Conservation (phyloP, 2,329 filamentous ascomycete genomes). For the Phoma sp. region DNA sequence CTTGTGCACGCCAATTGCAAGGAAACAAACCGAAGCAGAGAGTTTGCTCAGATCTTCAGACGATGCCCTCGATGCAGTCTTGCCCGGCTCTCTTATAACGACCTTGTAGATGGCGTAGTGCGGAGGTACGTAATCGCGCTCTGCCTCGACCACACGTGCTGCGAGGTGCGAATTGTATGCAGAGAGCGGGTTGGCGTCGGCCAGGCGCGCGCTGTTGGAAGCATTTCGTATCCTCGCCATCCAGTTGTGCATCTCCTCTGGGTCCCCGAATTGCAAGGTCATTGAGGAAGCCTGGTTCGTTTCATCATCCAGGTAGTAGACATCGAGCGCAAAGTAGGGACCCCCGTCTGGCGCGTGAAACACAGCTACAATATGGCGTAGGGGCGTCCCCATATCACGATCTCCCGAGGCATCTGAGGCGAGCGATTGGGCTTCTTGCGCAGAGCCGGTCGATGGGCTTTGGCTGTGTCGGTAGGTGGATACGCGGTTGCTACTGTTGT, state of each 20-base stretch:
- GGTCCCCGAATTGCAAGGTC: conserved; percentile 68
- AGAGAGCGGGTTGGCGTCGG: conserved; percentile 61
- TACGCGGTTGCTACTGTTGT: conserved; percentile 45
- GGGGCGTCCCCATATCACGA: conserved; percentile 63
- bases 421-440: conserved; percentile 62
- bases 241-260: conserved; percentile 71
- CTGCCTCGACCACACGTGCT: conserved; percentile 66
- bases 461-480: conserved; percentile 61
- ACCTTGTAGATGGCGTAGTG: conserved; percentile 74
- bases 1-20: conserved; percentile 73
- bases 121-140: conserved; percentile 71
- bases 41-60: conserved; percentile 71
- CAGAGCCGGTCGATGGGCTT: conserved; percentile 64
- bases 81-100: conserved; percentile 66
- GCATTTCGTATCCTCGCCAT: conserved; percentile 66
- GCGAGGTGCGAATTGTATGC: conserved; percentile 67
- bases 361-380: conserved; percentile 71
- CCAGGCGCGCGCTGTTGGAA: conserved; percentile 61
- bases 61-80: conserved; percentile 63
- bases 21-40: conserved; percentile 69
- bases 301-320: conserved; percentile 72
- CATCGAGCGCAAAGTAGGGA: conserved; percentile 70
- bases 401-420: conserved; percentile 58
- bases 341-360: conserved; percentile 72
- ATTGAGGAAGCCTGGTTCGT: conserved; percentile 66